Percentiles rank a stretch among this genome's conserved stretches.
Evolutionary conservation across 2,329 filamentous ascomycete species (phyloP).

Genomic region (Sporothrix inflata): DNA sequence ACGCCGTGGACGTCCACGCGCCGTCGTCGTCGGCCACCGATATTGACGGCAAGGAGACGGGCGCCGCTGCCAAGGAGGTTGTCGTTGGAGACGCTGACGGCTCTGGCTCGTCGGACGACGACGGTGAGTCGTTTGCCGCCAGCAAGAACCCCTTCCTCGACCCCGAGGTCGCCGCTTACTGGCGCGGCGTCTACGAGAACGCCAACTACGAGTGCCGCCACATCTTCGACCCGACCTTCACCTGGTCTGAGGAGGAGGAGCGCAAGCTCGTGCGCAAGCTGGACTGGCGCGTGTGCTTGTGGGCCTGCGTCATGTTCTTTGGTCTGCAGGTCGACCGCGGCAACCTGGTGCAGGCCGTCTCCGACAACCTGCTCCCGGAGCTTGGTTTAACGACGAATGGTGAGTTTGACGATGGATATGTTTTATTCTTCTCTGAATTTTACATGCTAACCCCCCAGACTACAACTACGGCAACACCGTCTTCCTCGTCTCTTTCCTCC

Average conservation of each 20-base stretch:
- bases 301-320: constrained; percentile 63
- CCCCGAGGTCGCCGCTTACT: constrained; percentile 39
- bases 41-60: background rate
- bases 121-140: background rate
- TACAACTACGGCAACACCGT: constrained; percentile 61
- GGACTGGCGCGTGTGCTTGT: constrained; percentile 46
- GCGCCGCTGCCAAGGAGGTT: constrained; percentile 4
- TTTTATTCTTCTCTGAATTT: background rate
- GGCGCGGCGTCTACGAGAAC: constrained; percentile 43
- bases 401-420: constrained; percentile 28
- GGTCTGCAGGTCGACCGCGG: constrained; percentile 63
- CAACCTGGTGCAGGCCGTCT: constrained; percentile 62
- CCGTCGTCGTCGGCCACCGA: background rate
- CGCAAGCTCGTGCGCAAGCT: constrained; percentile 54
- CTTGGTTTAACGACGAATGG: constrained; percentile 50
- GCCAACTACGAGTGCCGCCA: constrained; percentile 57
- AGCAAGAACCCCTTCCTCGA: constrained; percentile 41
- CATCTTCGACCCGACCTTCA: constrained; percentile 56
- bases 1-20: background rate
- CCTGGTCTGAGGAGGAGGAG: constrained; percentile 59
- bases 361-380: constrained; percentile 64
- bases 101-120: constrained; percentile 25
- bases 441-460: constrained; percentile 37
- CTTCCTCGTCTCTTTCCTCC: constrained; percentile 57
- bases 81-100: background rate